phyloP scores from a whole-genome alignment of 345 rosid genomes.

The Bruguiera gymnorhiza region DNA sequence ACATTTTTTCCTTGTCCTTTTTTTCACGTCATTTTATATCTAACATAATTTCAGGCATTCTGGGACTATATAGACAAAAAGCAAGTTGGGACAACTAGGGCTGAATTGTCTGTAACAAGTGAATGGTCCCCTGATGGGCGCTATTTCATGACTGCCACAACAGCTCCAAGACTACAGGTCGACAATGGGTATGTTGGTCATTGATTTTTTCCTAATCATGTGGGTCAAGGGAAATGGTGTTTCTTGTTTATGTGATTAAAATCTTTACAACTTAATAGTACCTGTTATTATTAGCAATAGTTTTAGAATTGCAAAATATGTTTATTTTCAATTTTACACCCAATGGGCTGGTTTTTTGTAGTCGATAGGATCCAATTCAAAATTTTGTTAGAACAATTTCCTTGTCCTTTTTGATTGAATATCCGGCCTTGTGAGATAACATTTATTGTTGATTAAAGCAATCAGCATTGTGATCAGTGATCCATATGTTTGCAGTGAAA shows the following conservation, averaged over 20 bases:
- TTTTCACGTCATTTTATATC: neutral
- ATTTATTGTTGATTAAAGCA: neutral
- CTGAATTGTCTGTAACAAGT: conserved; percentile 83
- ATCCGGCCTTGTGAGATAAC: neutral
- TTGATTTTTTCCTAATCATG: neutral
- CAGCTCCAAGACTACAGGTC: conserved; percentile 91
- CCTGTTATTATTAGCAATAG: too few relatives aligned
- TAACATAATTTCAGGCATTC: conserved; percentile 52
- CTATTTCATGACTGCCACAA: conserved; percentile 92
- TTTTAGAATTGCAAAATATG: too few relatives aligned
- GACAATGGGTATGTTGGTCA: conserved; percentile 77
- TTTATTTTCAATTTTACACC: too few relatives aligned
- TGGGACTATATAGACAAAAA: conserved; percentile 76
- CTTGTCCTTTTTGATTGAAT: neutral
- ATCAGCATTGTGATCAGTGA: neutral
- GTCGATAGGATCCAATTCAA: neutral
- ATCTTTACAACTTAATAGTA: neutral
- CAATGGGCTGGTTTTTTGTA: neutral
- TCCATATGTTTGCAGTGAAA: neutral
- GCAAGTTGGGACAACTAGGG: conserved; percentile 69
- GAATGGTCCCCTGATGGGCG: conserved; percentile 96
- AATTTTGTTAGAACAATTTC: neutral
- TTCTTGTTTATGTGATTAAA: neutral
- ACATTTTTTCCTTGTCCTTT: neutral
- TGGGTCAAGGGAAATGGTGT: neutral